Evolutionary conservation across 345 rosid species (phyloP).

Genomic region (Trapa bicornis): DNA sequence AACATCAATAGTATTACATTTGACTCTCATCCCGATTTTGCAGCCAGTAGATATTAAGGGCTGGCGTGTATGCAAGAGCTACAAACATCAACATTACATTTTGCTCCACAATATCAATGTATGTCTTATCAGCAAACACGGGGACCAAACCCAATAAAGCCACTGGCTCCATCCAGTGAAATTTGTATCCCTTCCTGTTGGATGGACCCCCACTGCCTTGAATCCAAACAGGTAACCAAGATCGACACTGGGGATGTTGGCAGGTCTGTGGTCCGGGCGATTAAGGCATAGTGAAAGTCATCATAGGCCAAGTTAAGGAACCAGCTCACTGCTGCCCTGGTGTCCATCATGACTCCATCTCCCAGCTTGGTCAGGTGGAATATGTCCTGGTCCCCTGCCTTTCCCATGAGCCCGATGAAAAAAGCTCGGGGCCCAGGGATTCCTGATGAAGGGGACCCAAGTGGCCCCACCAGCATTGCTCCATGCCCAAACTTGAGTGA

Average conservation of each 20-base stretch:
- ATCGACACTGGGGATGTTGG: conserved; percentile 69
- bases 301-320: conserved; percentile 54
- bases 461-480: conserved; percentile 76
- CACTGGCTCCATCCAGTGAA: conserved; percentile 83
- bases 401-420: conserved; percentile 66
- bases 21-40: no score
- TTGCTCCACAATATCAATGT: no score
- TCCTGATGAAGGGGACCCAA: conserved; percentile 77
- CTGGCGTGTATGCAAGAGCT: background rate
- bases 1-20: no score
- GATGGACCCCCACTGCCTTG: conserved; percentile 69
- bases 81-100: background rate
- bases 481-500: conserved; percentile 67
- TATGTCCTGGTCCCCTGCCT: conserved; percentile 15
- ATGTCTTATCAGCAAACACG: conserved; percentile 35
- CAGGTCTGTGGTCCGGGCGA: conserved; percentile 52
- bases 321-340: conserved; percentile 89
- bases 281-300: conserved; percentile 56
- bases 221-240: conserved; percentile 88
- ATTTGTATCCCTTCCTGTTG: conserved; percentile 96
- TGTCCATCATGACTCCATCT: conserved; percentile 85
- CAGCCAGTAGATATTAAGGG: background rate
- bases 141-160: conserved; percentile 94
- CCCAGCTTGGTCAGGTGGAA: conserved; percentile 50
- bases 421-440: conserved; percentile 64